Percentiles rank a stretch among this genome's conserved stretches.
These are phyloP conservation scores for Zasmidium cellare DNA, from an alignment of 2,329 filamentous ascomycete species.

Conservation along the genomic window DNA sequence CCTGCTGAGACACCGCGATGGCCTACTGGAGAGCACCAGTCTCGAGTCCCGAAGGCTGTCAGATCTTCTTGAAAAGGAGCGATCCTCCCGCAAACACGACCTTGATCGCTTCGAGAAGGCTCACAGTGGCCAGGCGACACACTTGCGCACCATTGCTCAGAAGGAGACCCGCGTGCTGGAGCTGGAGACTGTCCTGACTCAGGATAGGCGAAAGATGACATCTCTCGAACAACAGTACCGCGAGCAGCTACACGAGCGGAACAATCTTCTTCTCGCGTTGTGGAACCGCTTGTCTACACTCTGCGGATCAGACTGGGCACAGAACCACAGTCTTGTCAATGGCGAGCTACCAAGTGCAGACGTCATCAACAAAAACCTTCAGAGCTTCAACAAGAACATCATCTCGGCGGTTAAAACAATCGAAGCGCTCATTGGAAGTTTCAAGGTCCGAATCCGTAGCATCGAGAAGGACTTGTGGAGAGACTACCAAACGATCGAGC, in stretches of 20 bases:
- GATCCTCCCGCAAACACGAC: constrained; percentile 79
- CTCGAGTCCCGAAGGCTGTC: constrained; percentile 82
- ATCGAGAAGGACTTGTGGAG: constrained; percentile 90
- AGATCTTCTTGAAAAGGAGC: constrained; percentile 89
- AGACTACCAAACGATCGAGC: constrained; percentile 85
- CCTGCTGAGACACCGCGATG: constrained; percentile 84
- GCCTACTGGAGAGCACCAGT: constrained; percentile 81
- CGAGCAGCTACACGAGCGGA: constrained; percentile 86
- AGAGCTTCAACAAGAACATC: constrained; percentile 87
- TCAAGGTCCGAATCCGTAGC: constrained; percentile 75
- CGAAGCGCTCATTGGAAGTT: constrained; percentile 74
- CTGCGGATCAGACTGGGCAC: constrained; percentile 89
- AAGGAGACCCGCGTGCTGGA: constrained; percentile 84
- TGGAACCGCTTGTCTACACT: constrained; percentile 86
- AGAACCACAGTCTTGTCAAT: constrained; percentile 85
- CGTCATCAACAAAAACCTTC: constrained; percentile 79
- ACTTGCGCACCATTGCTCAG: constrained; percentile 79
- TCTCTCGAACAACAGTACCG: constrained; percentile 77
- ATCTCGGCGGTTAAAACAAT: constrained; percentile 83
- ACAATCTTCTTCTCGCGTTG: constrained; percentile 80
- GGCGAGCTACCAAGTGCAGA: constrained; percentile 83
- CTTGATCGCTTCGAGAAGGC: constrained; percentile 85
- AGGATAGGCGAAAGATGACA: constrained; percentile 75
- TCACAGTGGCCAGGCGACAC: constrained; percentile 82
- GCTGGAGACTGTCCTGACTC: constrained; percentile 74